phyloP scores from a whole-genome alignment of 2,329 filamentous ascomycete genomes.

The Claviceps sp. region DNA sequence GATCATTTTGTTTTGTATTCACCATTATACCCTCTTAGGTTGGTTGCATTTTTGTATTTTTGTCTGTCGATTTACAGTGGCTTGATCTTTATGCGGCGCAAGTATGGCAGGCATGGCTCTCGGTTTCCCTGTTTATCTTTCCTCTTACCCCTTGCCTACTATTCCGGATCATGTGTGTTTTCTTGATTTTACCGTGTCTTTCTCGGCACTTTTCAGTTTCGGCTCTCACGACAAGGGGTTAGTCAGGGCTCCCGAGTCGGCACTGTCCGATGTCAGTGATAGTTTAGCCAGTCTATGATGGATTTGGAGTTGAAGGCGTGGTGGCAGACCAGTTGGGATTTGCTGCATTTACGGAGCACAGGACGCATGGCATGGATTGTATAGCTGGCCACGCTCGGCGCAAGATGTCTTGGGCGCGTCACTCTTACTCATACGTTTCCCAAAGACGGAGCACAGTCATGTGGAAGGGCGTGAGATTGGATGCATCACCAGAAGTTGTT shows the following conservation, averaged over 20 bases:
- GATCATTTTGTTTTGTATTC: not conserved
- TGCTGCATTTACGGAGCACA: constrained; percentile 2
- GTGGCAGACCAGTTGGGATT: constrained; percentile 2
- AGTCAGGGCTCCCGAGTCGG: not conserved
- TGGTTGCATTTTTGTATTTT: not conserved
- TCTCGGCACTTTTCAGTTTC: not conserved
- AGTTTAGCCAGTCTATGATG: not conserved
- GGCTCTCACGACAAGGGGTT: not conserved
- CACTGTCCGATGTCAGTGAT: not conserved
- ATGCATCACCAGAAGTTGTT: constrained; percentile 4
- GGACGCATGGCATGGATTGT: constrained; percentile 5
- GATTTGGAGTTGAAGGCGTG: constrained; percentile 4
- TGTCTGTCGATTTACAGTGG: not conserved
- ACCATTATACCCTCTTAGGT: not conserved
- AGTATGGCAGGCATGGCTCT: not conserved
- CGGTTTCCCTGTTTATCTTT: too few relatives aligned
- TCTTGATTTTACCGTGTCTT: not conserved
- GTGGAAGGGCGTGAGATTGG: constrained; percentile 1
- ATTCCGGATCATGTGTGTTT: not conserved
- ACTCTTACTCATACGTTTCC: not conserved
- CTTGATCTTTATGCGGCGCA: not conserved
- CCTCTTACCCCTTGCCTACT: too few relatives aligned
- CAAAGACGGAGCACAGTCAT: not conserved
- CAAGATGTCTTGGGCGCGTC: constrained; percentile 3
- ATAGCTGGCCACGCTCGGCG: constrained; percentile 1